Percentiles rank a stretch among this genome's conserved stretches.
Evolutionary conservation across 1,284 basidiomycete species (phyloP).

Genomic region (Tilletia caries): DNA sequence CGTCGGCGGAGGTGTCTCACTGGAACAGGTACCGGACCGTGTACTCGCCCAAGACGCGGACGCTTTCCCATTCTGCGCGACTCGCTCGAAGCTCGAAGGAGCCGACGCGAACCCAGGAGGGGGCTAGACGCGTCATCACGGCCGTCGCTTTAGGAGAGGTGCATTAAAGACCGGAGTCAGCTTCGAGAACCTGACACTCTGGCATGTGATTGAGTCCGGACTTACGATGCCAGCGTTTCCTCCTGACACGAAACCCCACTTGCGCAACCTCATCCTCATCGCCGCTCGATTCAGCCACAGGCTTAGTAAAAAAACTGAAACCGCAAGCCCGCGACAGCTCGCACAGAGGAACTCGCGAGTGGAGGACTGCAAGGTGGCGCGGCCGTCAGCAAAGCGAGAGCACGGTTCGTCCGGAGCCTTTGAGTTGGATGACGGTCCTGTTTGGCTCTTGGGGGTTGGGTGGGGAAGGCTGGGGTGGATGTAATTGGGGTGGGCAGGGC

Average conservation of each 20-base stretch:
- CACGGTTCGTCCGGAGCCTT: constrained; percentile 93
- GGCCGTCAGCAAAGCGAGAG: constrained; percentile 81
- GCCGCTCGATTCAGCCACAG: not conserved
- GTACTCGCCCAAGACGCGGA: constrained; percentile 62
- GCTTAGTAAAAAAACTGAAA: constrained; percentile 52
- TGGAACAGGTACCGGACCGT: constrained; percentile 66
- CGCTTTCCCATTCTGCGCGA: constrained; percentile 57
- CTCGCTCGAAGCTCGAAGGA: constrained; percentile 80
- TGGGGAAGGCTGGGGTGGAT: not conserved
- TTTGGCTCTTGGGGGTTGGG: constrained; percentile 58
- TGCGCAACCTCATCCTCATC: not conserved
- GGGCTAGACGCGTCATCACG: constrained; percentile 79
- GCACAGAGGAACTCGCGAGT: constrained; percentile 71
- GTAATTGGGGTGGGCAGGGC: constrained; percentile 11
- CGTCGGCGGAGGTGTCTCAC: constrained; percentile 26
- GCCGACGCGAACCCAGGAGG: constrained; percentile 87
- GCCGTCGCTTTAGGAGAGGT: constrained; percentile 77
- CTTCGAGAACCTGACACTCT: too few species aligned
- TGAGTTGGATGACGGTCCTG: constrained; percentile 79
- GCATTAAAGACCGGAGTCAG: not conserved
- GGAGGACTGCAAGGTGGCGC: constrained; percentile 85
- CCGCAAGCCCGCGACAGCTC: constrained; percentile 79
- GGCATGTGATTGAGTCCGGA: not conserved
- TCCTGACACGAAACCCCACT: constrained; percentile 64
- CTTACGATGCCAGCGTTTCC: constrained; percentile 61